Evolutionary conservation across 1,284 basidiomycete species (phyloP).

Genomic region (Ceraceosorus guamensis): DNA sequence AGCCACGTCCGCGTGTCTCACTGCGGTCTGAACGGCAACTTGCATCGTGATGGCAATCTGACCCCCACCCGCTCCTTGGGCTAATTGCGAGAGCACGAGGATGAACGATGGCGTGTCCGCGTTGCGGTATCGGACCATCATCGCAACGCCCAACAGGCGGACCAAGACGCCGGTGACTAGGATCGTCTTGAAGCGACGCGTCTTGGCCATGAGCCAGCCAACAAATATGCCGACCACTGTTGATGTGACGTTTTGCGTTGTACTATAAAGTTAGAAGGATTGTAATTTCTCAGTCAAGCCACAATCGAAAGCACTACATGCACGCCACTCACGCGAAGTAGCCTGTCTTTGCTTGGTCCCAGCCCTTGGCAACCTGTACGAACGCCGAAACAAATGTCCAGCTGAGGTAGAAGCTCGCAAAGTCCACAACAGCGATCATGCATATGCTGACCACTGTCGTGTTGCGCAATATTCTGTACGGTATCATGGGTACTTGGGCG

Average conservation of each 20-base stretch:
- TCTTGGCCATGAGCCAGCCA: constrained; percentile 57
- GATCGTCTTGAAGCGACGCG: constrained; percentile 60
- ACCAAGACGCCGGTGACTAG: constrained; percentile 63
- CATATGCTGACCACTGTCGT: constrained; percentile 45
- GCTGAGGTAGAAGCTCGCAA: constrained; percentile 50
- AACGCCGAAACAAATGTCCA: constrained; percentile 46
- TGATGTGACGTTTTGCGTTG: constrained; percentile 56
- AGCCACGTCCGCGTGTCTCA: constrained; percentile 67
- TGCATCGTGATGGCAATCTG: constrained; percentile 64
- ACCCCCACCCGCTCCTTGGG: constrained; percentile 72
- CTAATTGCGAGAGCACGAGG: constrained; percentile 55
- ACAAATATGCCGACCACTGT: constrained; percentile 62
- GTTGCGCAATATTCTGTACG: constrained; percentile 47
- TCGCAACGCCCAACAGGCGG: constrained; percentile 59
- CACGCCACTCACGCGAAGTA: constrained; percentile 25
- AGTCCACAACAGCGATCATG: constrained; percentile 47
- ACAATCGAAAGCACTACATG: neutral
- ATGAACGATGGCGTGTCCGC: constrained; percentile 54
- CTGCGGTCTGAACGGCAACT: constrained; percentile 70
- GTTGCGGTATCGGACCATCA: constrained; percentile 56
- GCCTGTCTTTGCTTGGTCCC: constrained; percentile 43
- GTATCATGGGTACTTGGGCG: constrained; percentile 52
- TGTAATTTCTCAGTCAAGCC: neutral
- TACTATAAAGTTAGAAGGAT: neutral
- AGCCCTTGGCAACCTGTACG: constrained; percentile 42